Evolutionary conservation across 2,329 filamentous ascomycete species (phyloP), one percentile per base, ranked within the genome.

Genomic region (Rutstroemia sp.): DNA sequence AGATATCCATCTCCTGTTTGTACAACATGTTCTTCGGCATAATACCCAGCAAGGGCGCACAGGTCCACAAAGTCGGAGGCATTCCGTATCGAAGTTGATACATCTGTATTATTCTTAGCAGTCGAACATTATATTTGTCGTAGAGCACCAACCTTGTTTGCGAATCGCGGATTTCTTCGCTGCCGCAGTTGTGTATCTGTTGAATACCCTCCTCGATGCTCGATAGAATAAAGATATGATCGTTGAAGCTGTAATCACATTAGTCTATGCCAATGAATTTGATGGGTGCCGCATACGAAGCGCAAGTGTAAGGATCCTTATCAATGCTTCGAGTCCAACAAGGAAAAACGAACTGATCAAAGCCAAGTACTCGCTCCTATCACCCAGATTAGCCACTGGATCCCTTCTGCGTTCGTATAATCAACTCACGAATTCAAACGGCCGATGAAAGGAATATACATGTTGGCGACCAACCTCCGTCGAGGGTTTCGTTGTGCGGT

Each of bases 1-100:
- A 99, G 77, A 69, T 95, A 99, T 16, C 94, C 94, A 75, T 99
- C 94, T 60, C 84, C 85, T 2, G 94, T 99, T 72, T 96, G 92
- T 10, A 95, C 88, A 50, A 99, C 86, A 71, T 99, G 94, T 73
- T 99, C 94, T 71, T 99, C 94, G 5, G 92, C 90, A 65, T 90
- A 87, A 72, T 96, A 97, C 48, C 92, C 92, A 71, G 86, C 96
- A 12, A 96, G 75, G 41, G 85, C 86, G 72, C 92, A 97, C n/a
- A 99, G 81, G 68, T 97, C 92, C 47, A 90, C 84, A 70, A 99
- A 97, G 69, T 97, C 94, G 59, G 88, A 83, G 4, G 92, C 90
- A 68, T 94, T 86, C 56, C 90, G 87, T 57, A 99, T 85, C 8
- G 85, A 83, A n/a, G 75, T 80, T 41, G 89, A 90, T 56, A 90